Conservation (phyloP, 108 stramenopile genomes). For the Nitzschia palea region DNA sequence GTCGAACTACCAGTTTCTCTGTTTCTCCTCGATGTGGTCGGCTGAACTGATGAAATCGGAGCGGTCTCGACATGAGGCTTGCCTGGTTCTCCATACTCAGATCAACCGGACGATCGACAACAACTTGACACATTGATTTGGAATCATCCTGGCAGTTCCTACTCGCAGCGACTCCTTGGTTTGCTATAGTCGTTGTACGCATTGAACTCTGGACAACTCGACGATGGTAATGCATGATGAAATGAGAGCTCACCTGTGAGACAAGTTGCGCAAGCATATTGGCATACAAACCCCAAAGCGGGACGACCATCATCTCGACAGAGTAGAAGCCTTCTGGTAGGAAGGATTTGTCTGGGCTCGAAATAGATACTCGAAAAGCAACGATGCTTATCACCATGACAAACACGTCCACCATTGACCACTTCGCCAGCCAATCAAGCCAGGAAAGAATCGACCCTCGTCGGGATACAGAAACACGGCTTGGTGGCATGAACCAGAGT, state of each 20-base stretch:
- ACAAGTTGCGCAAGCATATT: slow-evolving; percentile 80
- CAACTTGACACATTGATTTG: too few species aligned
- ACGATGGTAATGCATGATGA: slow-evolving; percentile 83
- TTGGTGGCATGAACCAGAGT: slow-evolving; percentile 71
- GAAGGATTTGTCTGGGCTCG: slow-evolving; percentile 65
- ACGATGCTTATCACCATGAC: slow-evolving; percentile 64
- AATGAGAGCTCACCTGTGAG: slow-evolving; percentile 75
- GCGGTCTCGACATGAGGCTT: not conserved
- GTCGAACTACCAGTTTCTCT: slow-evolving; percentile 38
- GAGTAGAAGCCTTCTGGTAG: slow-evolving; percentile 67
- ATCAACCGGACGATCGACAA: too few species aligned
- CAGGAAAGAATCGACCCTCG: slow-evolving; percentile 68
- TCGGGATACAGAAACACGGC: slow-evolving; percentile 40
- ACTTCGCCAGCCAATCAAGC: slow-evolving; percentile 80
- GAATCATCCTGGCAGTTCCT: too few species aligned
- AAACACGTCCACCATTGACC: slow-evolving; percentile 73
- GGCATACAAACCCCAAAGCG: slow-evolving; percentile 82
- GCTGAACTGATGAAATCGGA: slow-evolving; percentile 30
- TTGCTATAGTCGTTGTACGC: not conserved
- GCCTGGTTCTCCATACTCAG: not conserved
- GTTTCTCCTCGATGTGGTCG: slow-evolving; percentile 47
- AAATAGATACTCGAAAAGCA: slow-evolving; percentile 66
- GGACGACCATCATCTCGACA: slow-evolving; percentile 71
- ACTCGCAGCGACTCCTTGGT: not conserved
- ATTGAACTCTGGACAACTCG: slow-evolving; percentile 30